Conservation (phyloP, 1,284 basidiomycete species). For the Moniliella sp. region DNA sequence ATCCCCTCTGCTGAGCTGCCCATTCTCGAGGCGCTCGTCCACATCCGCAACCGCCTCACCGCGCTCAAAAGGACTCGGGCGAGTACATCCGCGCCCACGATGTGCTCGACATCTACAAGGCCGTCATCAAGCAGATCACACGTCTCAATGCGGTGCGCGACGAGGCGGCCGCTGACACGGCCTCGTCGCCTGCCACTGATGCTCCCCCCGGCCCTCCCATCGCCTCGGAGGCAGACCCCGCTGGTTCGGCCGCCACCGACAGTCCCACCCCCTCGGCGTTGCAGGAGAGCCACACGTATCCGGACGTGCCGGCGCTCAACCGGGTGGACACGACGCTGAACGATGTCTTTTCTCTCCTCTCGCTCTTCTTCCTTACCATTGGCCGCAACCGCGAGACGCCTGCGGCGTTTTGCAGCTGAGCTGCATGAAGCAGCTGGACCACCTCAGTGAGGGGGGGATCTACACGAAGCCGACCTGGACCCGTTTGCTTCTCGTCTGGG, state of each 20-base stretch:
- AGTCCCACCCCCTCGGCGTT: neutral
- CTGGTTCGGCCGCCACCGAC: neutral
- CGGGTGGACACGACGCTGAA: constrained; percentile 29
- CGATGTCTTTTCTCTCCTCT: constrained; percentile 30
- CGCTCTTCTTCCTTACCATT: constrained; percentile 32
- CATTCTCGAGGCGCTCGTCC: constrained; percentile 82
- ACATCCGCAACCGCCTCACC: constrained; percentile 64
- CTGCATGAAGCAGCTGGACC: constrained; percentile 33
- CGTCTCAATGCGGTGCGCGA: constrained; percentile 77
- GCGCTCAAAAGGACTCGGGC: constrained; percentile 64
- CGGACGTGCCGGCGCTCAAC: neutral
- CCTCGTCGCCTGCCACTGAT: neutral
- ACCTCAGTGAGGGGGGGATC: constrained; percentile 27
- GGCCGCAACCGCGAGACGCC: constrained; percentile 28
- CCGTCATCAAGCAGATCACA: constrained; percentile 84
- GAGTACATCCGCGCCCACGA: constrained; percentile 76
- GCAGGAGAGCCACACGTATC: neutral
- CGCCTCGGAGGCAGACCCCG: neutral
- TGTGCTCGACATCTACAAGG: constrained; percentile 77
- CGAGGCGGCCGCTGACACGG: constrained; percentile 16
- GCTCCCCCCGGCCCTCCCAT: neutral
- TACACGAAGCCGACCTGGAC: constrained; percentile 30
- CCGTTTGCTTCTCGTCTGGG: constrained; percentile 22
- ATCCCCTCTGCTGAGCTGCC: constrained; percentile 47
- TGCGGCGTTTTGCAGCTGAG: constrained; percentile 28